Percentiles rank a stretch among this genome's conserved stretches.
Conservation (phyloP, 2,329 filamentous ascomycete genomes). For the Phialemoniopsis sp. region DNA sequence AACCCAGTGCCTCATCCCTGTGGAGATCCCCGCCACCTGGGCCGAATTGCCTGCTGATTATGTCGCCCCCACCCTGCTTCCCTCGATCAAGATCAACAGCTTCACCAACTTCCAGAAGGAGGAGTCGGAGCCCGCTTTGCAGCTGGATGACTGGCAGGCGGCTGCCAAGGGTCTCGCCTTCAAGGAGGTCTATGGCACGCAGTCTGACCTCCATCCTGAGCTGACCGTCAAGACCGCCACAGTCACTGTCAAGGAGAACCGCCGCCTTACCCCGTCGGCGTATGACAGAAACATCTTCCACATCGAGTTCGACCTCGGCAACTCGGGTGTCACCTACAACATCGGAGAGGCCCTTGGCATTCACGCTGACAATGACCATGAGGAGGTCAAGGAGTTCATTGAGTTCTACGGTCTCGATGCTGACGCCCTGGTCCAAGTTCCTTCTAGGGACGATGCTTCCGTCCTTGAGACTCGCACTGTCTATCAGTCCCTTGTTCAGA, state of each 20-base stretch:
- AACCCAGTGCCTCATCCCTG: slow-evolving; percentile 63
- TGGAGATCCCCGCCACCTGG: slow-evolving; percentile 81
- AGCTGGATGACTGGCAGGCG: slow-evolving; percentile 73
- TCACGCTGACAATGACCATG: slow-evolving; percentile 86
- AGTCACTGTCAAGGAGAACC: slow-evolving; percentile 91
- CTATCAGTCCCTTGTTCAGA: slow-evolving; percentile 86
- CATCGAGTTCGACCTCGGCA: slow-evolving; percentile 94
- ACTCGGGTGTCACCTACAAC: slow-evolving; percentile 89
- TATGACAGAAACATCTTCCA: slow-evolving; percentile 99
- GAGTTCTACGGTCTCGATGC: slow-evolving; percentile 80
- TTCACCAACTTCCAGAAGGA: slow-evolving; percentile 77
- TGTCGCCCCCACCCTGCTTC: slow-evolving; percentile 48
- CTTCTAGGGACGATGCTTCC: slow-evolving; percentile 71
- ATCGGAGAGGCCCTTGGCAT: slow-evolving; percentile 97
- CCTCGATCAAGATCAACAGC: slow-evolving; percentile 70
- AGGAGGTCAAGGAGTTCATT: slow-evolving; percentile 80
- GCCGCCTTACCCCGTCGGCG: slow-evolving; percentile 77
- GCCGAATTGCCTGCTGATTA: slow-evolving; percentile 61
- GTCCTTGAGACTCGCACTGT: slow-evolving; percentile 85
- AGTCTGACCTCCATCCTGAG: slow-evolving; percentile 75
- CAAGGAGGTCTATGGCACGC: slow-evolving; percentile 87
- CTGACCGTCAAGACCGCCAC: slow-evolving; percentile 80
- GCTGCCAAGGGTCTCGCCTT: slow-evolving; percentile 86
- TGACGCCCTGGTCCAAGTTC: slow-evolving; percentile 85
- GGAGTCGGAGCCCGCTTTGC: slow-evolving; percentile 62